Evolutionary conservation across 768 basidiomycete species (phyloP), one percentile per base, ranked within the genome.

Genomic region (Sarcodon aspratus): DNA sequence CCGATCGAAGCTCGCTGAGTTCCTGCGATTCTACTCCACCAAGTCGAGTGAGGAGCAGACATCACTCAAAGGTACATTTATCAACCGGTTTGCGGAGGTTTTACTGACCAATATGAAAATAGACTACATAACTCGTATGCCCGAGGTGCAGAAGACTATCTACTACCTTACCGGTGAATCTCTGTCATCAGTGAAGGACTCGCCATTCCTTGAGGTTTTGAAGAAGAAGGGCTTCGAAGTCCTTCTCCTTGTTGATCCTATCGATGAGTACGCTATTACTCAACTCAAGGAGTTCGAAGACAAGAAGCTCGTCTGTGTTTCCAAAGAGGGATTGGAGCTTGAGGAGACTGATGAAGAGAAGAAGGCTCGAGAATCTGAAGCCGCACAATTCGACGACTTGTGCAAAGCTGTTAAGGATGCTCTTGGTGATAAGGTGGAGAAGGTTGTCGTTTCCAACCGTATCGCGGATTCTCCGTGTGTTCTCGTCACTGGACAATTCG

Each of bases 101-200:
- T 4, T 47, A 36, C 50, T 58, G 44, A 56, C 47, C 1, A 9
- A 7, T 46, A 10, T 34, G 11, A 10, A 7, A 44, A 3, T 45
- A 92, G 90, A 99, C 74, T 99, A 98, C 76, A 95, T 97, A 66
- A 97, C 93, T 48, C 95, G 95, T 59, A 97, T 96, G 94, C 95
- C 94, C 53, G 92, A 97, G 72, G 78, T 92, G 56, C 95, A 99
- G 69, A 97, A 97, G 69, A 88, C 91, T 57, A 91, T 99, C 69
- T 99, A 97, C 80, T 98, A 95, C 76, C 86, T 97, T 57, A 99
- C 95, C 48, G 95, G 95, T 66, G 95, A 99, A 75, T 95, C 92
- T 6, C 85, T 99, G 47, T 82, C 81, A 50, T 78, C 90, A 48
- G 80, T 85, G 59, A 81, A 77, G 62, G 92, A 98, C 67, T 97